A percentile compares a stretch with the other conserved stretches of the same genome.
phyloP scores from a whole-genome alignment of 1,284 basidiomycete genomes.

The Leccinum colubrinum region DNA sequence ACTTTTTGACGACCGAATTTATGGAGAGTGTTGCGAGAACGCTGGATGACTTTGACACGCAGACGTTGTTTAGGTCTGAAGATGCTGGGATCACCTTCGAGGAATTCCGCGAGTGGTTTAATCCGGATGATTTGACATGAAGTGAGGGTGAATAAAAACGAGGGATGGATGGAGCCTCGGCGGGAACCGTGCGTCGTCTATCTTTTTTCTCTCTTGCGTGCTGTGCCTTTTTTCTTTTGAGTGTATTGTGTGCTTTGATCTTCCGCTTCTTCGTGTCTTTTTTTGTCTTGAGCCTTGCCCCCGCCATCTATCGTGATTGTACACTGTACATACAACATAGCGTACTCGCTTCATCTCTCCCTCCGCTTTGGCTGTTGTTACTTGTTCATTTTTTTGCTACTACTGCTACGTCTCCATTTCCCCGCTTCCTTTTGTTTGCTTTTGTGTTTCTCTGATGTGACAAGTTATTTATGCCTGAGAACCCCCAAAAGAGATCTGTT shows the following conservation, averaged over 20 bases:
- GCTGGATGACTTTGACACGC: slow-evolving; percentile 45
- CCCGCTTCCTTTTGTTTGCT: not conserved
- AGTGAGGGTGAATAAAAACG: slow-evolving; percentile 12
- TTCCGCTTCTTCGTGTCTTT: slow-evolving; percentile 2
- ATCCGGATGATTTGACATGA: slow-evolving; percentile 45
- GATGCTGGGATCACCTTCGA: slow-evolving; percentile 56
- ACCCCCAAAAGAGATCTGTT: not conserved
- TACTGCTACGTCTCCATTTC: not conserved
- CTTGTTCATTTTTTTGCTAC: not conserved
- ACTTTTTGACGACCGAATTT: slow-evolving; percentile 41
- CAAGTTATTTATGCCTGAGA: not conserved
- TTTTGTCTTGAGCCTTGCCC: not conserved
- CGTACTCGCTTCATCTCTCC: not conserved
- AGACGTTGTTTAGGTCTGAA: slow-evolving; percentile 40
- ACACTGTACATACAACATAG: slow-evolving; percentile 5
- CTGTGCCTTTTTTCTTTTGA: not conserved
- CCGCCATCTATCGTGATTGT: slow-evolving; percentile 13
- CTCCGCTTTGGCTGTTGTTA: not conserved
- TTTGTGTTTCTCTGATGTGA: not conserved
- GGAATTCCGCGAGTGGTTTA: slow-evolving; percentile 71
- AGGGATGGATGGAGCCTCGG: not conserved
- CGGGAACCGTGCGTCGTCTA: slow-evolving; percentile 11
- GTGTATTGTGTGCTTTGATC: not conserved
- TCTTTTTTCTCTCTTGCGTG: not conserved
- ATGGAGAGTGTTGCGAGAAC: slow-evolving; percentile 38